A percentile compares a stretch with the other conserved stretches of the same genome.
These are phyloP conservation scores for Pseudocercospora crystallina DNA, from an alignment of 2,329 filamentous ascomycete genomes.

Conservation along the genomic window DNA sequence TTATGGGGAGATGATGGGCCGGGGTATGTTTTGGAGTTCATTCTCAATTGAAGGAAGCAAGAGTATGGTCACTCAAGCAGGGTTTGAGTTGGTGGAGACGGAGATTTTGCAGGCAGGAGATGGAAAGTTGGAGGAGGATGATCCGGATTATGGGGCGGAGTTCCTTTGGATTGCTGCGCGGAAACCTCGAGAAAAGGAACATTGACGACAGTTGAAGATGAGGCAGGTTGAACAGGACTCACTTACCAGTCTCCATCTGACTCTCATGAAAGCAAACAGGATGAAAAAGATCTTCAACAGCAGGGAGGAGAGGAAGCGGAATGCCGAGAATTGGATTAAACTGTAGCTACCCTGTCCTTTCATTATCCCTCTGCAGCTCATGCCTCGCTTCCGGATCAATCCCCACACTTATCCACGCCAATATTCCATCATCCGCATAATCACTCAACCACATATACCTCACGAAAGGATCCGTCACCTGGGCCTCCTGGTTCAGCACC, in stretches of 20 bases:
- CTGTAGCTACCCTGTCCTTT: too few species aligned
- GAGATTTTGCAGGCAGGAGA: slow-evolving; percentile 24
- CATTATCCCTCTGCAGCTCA: too few species aligned
- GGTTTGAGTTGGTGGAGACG: slow-evolving; percentile 32
- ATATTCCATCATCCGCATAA: slow-evolving; percentile 49
- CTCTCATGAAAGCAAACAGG: too few species aligned
- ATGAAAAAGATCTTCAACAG: too few species aligned
- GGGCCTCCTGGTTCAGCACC: slow-evolving; percentile 48
- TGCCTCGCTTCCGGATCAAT: slow-evolving; percentile 38
- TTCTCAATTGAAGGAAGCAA: slow-evolving; percentile 36
- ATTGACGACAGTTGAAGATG: too few species aligned
- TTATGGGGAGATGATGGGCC: slow-evolving; percentile 28
- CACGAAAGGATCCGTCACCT: slow-evolving; percentile 56
- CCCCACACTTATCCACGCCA: slow-evolving; percentile 56
- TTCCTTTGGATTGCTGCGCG: slow-evolving; percentile 28
- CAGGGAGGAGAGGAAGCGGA: too few species aligned
- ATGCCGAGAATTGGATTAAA: too few species aligned
- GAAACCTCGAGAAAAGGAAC: slow-evolving; percentile 5
- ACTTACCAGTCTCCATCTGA: too few species aligned
- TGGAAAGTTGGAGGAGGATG: slow-evolving; percentile 20
- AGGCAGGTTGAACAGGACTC: too few species aligned
- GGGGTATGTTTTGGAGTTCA: slow-evolving; percentile 31
- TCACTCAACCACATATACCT: slow-evolving; percentile 60
- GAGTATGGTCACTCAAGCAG: slow-evolving; percentile 38
- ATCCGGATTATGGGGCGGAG: slow-evolving; percentile 27